These are phyloP conservation scores for Citrus cavaleriei DNA, from an alignment of 345 rosid genomes.

Conservation along the genomic window DNA sequence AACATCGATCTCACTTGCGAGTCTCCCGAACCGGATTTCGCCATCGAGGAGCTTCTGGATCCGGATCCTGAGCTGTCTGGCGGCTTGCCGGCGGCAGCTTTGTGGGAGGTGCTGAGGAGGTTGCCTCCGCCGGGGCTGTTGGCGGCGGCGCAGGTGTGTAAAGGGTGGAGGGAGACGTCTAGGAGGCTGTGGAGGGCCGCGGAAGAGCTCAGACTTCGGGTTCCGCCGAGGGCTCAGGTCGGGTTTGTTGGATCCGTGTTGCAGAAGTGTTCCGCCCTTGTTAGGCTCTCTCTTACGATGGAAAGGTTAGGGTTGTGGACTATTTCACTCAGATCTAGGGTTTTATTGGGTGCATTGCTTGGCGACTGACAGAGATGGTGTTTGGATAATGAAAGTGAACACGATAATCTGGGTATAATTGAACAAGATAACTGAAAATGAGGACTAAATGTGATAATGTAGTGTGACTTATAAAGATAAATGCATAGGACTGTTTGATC, in stretches of 20 bases:
- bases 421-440: background rate
- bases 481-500: background rate
- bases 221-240: conserved; percentile 63
- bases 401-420: background rate
- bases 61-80: conserved; percentile 49
- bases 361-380: background rate
- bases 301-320: conserved; percentile 64
- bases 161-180: conserved; percentile 80
- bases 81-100: conserved; percentile 44
- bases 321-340: conserved; percentile 37
- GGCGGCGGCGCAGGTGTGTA: conserved; percentile 82
- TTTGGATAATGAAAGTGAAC: background rate
- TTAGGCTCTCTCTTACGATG: conserved; percentile 63
- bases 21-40: conserved; percentile 34
- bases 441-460: background rate
- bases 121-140: conserved; percentile 67
- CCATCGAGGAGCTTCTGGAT: conserved; percentile 23
- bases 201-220: conserved; percentile 74
- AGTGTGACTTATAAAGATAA: background rate
- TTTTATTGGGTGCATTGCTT: conserved; percentile 8
- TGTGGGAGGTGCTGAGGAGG: conserved; percentile 86
- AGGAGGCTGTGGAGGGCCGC: conserved; percentile 85
- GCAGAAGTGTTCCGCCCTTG: conserved; percentile 75
- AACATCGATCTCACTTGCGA: conserved; percentile 49
- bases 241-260: conserved; percentile 80